Conservation (phyloP, 2,329 filamentous ascomycete genomes). For the Tolypocladium sp. region DNA sequence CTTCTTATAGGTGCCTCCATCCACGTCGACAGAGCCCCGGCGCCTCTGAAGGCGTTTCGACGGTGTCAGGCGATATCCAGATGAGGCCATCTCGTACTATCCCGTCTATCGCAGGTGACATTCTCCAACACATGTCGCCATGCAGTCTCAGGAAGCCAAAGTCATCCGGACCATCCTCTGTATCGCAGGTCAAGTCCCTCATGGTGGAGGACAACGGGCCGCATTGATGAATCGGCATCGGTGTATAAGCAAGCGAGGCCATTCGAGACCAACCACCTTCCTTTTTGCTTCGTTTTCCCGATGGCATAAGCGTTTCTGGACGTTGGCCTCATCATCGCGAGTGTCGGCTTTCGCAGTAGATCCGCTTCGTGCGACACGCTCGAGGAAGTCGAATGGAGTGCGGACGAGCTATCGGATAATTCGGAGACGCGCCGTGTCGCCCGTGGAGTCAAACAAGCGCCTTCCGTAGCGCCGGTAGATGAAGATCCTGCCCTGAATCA, state of each 20-base stretch:
- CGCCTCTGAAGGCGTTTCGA: neutral
- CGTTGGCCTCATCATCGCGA: neutral
- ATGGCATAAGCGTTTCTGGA: neutral
- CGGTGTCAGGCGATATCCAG: neutral
- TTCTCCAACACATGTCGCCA: neutral
- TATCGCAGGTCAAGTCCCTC: neutral
- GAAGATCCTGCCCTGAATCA: neutral
- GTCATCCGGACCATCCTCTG: neutral
- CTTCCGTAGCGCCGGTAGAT: neutral
- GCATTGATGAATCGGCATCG: neutral
- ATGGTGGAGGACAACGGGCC: neutral
- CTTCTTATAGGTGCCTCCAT: neutral
- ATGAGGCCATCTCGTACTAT: neutral
- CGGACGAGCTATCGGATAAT: neutral
- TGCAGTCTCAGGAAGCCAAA: neutral
- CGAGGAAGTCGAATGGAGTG: neutral
- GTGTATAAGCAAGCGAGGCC: neutral
- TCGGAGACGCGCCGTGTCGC: neutral
- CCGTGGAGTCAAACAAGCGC: neutral
- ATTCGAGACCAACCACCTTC: neutral
- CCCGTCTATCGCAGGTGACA: neutral
- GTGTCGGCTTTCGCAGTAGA: neutral
- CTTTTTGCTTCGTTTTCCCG: neutral
- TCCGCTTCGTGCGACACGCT: neutral
- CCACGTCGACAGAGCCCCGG: no score